phyloP scores from a whole-genome alignment of 2,329 filamentous ascomycete species.

The Penicillium hesseltinei region DNA sequence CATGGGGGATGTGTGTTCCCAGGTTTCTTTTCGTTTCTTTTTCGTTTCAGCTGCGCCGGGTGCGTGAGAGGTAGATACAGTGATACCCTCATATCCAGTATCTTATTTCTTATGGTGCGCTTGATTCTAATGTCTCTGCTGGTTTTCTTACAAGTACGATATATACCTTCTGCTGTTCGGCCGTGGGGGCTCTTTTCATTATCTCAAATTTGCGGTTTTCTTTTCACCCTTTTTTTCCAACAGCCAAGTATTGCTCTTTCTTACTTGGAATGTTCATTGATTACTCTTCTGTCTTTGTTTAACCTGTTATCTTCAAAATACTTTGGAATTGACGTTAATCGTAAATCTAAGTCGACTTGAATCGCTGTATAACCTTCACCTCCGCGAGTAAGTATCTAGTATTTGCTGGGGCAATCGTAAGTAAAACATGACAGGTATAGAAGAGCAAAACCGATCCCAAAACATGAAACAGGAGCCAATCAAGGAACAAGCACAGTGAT shows the following conservation, averaged over 20 bases:
- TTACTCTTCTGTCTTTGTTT: background rate
- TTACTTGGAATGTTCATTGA: background rate
- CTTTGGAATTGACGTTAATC: background rate
- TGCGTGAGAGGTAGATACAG: background rate
- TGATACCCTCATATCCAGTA: background rate
- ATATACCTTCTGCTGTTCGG: background rate
- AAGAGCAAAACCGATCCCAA: background rate
- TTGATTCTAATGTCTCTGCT: background rate
- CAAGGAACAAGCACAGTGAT: background rate
- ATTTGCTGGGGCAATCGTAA: background rate
- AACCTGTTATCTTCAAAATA: background rate
- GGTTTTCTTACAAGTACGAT: background rate
- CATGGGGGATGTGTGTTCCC: background rate
- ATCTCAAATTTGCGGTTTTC: background rate
- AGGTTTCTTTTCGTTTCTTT: background rate
- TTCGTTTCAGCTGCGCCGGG: background rate
- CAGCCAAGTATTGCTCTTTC: background rate
- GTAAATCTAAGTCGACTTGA: background rate
- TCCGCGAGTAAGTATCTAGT: background rate
- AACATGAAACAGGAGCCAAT: background rate
- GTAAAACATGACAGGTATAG: background rate
- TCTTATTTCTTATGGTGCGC: background rate
- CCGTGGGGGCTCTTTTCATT: background rate
- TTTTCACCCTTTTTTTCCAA: background rate
- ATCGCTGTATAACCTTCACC: background rate